A percentile compares a stretch with the other conserved stretches of the same genome.
Evolutionary conservation across 441 rosid species (phyloP).

Genomic region (Pelargonium fulgidum): DNA sequence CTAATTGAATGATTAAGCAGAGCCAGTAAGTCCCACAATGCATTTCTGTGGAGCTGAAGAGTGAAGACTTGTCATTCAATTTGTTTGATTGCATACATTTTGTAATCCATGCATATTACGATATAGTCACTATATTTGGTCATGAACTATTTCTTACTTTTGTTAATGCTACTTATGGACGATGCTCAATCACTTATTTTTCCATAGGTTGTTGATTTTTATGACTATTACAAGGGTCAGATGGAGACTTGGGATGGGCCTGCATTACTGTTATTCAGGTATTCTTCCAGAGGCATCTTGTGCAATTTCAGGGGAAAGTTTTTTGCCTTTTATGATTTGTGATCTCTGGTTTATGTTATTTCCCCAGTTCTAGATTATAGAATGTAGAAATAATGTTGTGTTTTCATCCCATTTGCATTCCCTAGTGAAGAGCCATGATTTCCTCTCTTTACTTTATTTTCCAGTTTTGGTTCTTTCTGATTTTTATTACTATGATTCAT

Average conservation of each 20-base stretch:
- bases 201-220: slow-evolving; percentile 74
- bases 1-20: neutral
- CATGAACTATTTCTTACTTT: slow-evolving; percentile 6
- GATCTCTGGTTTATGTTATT: slow-evolving; percentile 4
- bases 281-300: slow-evolving; percentile 19
- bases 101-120: neutral
- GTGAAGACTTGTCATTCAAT: neutral
- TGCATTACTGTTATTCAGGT: slow-evolving; percentile 97
- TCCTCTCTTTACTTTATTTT: neutral
- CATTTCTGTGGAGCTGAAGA: neutral
- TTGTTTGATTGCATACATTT: neutral
- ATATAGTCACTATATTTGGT: neutral
- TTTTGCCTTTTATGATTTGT: neutral
- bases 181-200: slow-evolving; percentile 20
- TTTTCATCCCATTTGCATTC: neutral
- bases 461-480: slow-evolving; percentile 23
- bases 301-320: neutral
- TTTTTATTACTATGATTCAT: slow-evolving; percentile 33
- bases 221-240: slow-evolving; percentile 98
- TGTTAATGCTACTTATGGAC: slow-evolving; percentile 8
- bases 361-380: neutral
- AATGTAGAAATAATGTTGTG: neutral
- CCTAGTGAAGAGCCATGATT: neutral
- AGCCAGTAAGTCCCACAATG: neutral
- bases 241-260: slow-evolving; percentile 99